These are phyloP conservation scores for Arctium minus DNA, from an alignment of 129 eudicot genomes.

Conservation along the genomic window DNA sequence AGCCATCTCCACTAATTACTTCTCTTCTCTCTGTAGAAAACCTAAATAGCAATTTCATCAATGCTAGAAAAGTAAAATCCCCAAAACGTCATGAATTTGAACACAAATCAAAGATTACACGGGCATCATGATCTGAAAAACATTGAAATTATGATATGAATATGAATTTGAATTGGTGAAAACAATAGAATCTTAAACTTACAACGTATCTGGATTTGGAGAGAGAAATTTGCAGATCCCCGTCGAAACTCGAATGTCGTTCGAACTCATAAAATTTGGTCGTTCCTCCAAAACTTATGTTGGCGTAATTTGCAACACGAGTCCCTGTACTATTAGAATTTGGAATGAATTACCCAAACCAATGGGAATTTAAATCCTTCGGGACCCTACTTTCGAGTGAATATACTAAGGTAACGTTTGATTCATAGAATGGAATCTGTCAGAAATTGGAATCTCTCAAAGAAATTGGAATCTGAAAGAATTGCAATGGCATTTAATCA, in stretches of 20 bases:
- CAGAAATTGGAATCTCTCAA: no score
- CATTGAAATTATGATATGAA: not conserved
- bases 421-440: no score
- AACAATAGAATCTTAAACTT: not conserved
- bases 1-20: not conserved
- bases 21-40: not conserved
- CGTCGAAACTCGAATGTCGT: not conserved
- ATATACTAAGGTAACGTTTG: not conserved
- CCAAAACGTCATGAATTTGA: not conserved
- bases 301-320: not conserved
- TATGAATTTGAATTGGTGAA: not conserved
- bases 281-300: not conserved
- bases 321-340: constrained; percentile 20
- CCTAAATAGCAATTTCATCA: constrained; percentile 6
- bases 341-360: not conserved
- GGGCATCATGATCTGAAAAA: not conserved
- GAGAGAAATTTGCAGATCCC: not conserved
- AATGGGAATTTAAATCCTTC: not conserved
- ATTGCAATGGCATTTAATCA: no score
- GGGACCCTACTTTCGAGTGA: not conserved
- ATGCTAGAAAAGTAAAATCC: not conserved
- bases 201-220: constrained; percentile 24
- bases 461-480: no score
- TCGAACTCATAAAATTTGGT: not conserved
- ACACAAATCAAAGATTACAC: not conserved